Evolutionary conservation across 495 filamentous ascomycete genomes (phyloP).

Genomic region (Amphirosellinia nigrospora): DNA sequence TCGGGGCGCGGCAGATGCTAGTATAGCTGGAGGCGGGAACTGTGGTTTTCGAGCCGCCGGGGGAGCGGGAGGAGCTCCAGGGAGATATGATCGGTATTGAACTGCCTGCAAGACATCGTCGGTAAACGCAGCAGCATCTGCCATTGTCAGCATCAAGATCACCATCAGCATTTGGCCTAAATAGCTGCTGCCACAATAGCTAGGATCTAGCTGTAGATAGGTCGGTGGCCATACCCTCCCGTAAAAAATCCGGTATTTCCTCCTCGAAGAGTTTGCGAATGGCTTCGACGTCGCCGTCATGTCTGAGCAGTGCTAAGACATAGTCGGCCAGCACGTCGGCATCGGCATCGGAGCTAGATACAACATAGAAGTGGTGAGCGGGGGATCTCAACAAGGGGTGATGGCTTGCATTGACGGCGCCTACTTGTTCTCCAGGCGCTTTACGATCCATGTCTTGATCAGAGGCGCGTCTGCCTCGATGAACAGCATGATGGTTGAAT

Average conservation of each 20-base stretch:
- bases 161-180: background rate
- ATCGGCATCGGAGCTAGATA: conserved; percentile 84
- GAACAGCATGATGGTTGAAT: conserved; percentile 68
- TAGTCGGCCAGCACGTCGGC: conserved; percentile 96
- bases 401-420: conserved; percentile 21
- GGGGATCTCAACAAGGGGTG: background rate
- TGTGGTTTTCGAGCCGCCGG: conserved; percentile 23
- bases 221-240: conserved; percentile 63
- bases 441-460: conserved; percentile 89
- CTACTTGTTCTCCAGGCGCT: conserved; percentile 91
- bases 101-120: conserved; percentile 81
- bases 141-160: background rate
- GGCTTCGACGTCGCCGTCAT: conserved; percentile 76
- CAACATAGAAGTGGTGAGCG: conserved; percentile 28
- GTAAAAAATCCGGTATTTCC: conserved; percentile 86
- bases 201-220: background rate
- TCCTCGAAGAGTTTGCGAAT: conserved; percentile 76
- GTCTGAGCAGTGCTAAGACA: conserved; percentile 84
- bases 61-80: conserved; percentile 53
- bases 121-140: conserved; percentile 77
- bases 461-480: conserved; percentile 73
- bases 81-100: conserved; percentile 65
- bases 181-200: background rate
- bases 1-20: conserved; percentile 25
- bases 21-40: conserved; percentile 31